Evolutionary conservation across 2,329 filamentous ascomycete species (phyloP).

Genomic region (Colletotrichum liriopes): DNA sequence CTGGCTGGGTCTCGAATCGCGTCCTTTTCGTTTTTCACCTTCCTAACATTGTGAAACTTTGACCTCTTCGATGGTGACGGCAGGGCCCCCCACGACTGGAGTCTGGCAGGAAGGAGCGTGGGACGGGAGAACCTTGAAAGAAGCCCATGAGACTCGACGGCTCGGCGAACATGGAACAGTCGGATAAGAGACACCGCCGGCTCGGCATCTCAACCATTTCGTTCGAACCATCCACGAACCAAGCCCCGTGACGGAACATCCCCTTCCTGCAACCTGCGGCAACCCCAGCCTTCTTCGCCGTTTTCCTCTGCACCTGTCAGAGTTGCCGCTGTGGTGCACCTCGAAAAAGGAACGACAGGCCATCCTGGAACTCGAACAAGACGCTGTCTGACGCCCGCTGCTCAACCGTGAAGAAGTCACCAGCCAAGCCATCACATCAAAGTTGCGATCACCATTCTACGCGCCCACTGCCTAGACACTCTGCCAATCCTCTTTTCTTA

Average conservation of each 20-base stretch:
- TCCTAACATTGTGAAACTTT: background rate
- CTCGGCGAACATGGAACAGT: background rate
- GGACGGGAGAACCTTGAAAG: background rate
- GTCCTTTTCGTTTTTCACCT: background rate
- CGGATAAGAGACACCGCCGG: constrained; percentile 10
- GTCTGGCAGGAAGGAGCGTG: background rate
- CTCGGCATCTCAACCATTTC: background rate
- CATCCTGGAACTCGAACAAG: constrained; percentile 6
- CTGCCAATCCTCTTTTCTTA: background rate
- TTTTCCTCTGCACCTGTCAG: constrained; percentile 28
- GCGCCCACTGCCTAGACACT: background rate
- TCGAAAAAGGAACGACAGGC: background rate
- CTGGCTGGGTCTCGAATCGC: background rate
- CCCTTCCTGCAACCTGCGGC: constrained; percentile 12
- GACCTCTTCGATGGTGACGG: background rate
- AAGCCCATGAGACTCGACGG: background rate
- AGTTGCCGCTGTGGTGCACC: constrained; percentile 17
- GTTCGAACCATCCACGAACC: background rate
- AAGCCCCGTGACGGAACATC: background rate
- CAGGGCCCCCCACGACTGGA: background rate
- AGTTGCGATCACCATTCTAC: background rate
- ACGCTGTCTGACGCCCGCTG: background rate
- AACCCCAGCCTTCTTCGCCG: constrained; percentile 1
- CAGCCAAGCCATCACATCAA: background rate
- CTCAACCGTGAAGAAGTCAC: background rate